phyloP scores from a whole-genome alignment of 371 early-diverging fungal species.

The Parasitella parasitica region DNA sequence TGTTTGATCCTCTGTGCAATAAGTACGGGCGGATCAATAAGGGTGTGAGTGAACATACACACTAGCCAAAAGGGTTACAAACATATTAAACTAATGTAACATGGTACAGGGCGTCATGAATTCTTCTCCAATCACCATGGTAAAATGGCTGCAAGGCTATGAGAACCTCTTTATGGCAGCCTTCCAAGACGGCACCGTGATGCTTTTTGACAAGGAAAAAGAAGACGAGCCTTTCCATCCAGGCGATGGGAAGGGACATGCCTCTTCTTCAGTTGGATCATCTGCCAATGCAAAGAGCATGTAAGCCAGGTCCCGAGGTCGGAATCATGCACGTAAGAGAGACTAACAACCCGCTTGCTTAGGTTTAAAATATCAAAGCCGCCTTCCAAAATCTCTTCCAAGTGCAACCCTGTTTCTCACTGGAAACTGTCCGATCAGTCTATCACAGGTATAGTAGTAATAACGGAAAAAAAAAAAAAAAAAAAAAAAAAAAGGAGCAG shows the following conservation, averaged over 20 bases:
- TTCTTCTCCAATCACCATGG: constrained; percentile 69
- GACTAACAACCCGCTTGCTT: background rate
- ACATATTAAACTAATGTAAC: too few relatives aligned
- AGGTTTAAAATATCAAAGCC: constrained; percentile 63
- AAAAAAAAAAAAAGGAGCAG: too few relatives aligned
- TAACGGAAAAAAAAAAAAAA: too few relatives aligned
- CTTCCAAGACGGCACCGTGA: constrained; percentile 74
- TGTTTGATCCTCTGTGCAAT: constrained; percentile 80
- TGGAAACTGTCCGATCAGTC: constrained; percentile 70
- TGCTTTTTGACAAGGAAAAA: constrained; percentile 86
- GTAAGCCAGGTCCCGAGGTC: background rate
- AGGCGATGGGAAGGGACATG: constrained; percentile 18
- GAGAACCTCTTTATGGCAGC: constrained; percentile 85
- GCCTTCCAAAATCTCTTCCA: constrained; percentile 42
- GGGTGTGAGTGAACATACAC: constrained; percentile 25
- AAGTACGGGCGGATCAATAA: constrained; percentile 67
- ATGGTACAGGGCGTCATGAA: constrained; percentile 66
- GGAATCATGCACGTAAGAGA: background rate
- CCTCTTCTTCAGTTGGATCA: background rate
- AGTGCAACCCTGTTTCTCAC: constrained; percentile 73
- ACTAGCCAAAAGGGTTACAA: too few relatives aligned
- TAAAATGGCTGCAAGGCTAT: constrained; percentile 91
- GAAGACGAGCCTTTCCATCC: constrained; percentile 67
- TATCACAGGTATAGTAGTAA: constrained; percentile 57
- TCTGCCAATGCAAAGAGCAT: constrained; percentile 1